Base-by-base conservation (phyloP, 2,329 filamentous ascomycete genomes). In the Bisporella sp. region DNA sequence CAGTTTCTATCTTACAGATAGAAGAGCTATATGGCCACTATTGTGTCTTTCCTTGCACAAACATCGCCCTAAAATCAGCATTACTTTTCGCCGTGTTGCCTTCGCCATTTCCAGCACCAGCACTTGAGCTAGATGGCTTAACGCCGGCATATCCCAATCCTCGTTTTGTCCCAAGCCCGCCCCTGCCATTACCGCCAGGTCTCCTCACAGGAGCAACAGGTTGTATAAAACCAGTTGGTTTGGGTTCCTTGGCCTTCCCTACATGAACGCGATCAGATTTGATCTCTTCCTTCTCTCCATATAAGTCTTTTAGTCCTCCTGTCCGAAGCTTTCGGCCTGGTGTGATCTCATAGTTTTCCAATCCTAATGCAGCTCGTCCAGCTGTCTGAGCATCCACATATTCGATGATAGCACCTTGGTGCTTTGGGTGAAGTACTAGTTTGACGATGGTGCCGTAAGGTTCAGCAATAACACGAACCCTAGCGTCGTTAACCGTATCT, bases 401-500 rank as follows among this genome's bases (percentile, higher is more conserved):
- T 64, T 97, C 93, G 37, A 97, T 77, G 49, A 92, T 85, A 5
- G 91, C 93, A 9, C 90, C 91, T 51, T 85, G 83, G 55, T 95
- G 87, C 53, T 89, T 81, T 1, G 90, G 89, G 43, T 89, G 83
- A 8, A 96, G 75, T 9, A 86, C 76, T 4, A 97, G 75, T 66
- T 91, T 92, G 56, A 84, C 75, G 29, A 96, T 75, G 1, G 76
- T 68, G 1, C 89, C 90, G 42, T 84, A 76, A 1, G 81, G 77
- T 59, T 89, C 85, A 6, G 87, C 82, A 3, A 95, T 72, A 0
- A 82, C 76, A 42, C 81, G 81, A 49, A 99, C 81, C 31, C 91
- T 88, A 1, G 87, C 82, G 62, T 95, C 89, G 57, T 95, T 96
- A 61, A 97, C 81, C 0, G 91, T 97, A 63, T 97, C 93, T 0